Evolutionary conservation across 2,329 filamentous ascomycete genomes (phyloP), one percentile per base, ranked within the genome.

Genomic region (Whalleya microplaca): DNA sequence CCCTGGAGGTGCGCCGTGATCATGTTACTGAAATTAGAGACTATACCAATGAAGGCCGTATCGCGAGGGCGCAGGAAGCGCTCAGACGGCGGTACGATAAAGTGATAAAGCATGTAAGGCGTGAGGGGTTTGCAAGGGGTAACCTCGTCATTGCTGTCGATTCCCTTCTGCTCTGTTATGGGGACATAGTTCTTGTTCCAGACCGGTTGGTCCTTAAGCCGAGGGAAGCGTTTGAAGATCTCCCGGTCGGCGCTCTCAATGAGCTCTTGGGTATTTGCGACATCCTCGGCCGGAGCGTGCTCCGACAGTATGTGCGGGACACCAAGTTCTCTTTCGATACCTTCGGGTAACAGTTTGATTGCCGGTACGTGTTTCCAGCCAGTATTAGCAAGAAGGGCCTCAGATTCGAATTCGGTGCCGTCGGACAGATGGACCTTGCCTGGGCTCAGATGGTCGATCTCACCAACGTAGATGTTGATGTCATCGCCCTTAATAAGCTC

Each of bases 391-490:
- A 86, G 73, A 0, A 89, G 64, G 0, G 76, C 80, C 50, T 86
- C 79, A 0, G 78, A 75, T 1, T 73, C 53, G 2, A 87, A 59
- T 45, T 64, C 54, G 0, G 60, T 65, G 0, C 73, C 72, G 7
- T 80, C 80, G 3, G 73, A 75, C 2, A 77, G 72, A 4, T 88
- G 75, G 41, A 81, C 74, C 18, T 74, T 67, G 1, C 70, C 63
- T 18, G 40, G 57, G 0, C 76, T 75, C 2, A 88, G 73, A 20
- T 73, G 72, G 2, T 72, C 69, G 4, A 89, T 76, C 45, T 87
- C 82, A 29, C 78, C 78, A 7, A 85, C 68, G 47, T 86, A 77
- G 0, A 89, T 73, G 18, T 75, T 75, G 32, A 88, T 80, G n/a
- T 73, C 76, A 2, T 82, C 81, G 4, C 76, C 68, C 44, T 75